Evolutionary conservation across 495 filamentous ascomycete genomes (phyloP), one percentile per base, ranked within the genome.

Genomic region (Neurospora sp.): DNA sequence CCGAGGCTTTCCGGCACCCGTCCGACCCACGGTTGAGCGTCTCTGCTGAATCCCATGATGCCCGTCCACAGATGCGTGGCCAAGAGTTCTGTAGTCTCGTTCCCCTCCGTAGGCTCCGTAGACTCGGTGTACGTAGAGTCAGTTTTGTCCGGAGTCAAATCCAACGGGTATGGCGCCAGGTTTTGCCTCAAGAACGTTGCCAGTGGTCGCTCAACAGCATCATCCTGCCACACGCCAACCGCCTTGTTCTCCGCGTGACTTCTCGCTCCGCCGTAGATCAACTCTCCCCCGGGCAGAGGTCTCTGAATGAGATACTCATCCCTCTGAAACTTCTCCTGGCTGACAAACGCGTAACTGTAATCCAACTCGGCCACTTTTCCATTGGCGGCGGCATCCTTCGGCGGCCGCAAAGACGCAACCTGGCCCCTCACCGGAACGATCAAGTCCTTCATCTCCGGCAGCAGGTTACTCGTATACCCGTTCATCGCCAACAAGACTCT

Each of bases 301-400:
- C 92, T 85, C 78, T 97, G 92, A 27, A 91, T 86, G 1, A 96
- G 86, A 77, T 96, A 97, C 77, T 96, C 91, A 75, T 90, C 88
- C 35, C 78, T 71, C 1, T 74, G 76, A 8, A 69, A n/a, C 1
- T 72, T 44, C 14, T 74, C 76, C 42, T 85, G 79, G 14, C 86
- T 87, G 9, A 87, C 77, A 74, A 94, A 90, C 12, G 88, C 88
- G 72, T 91, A 90, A 3, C 88, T 87, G 74, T 91, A 83, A 45
- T 82, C 73, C 31, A 83, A 72, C 40, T 73, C 74, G 6, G 74
- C 31, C 1, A 73, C 40, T 0, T 71, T 39, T 0, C 72, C 20
- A 41, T 74, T 68, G 38, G 39, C 39, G 38, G 39, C 39, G 0
- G 14, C 27, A 9, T 35, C 53, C 20, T 14, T 73, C 73, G 9